Conservation (phyloP, 2,329 filamentous ascomycete species). For the Fusarium palustre region DNA sequence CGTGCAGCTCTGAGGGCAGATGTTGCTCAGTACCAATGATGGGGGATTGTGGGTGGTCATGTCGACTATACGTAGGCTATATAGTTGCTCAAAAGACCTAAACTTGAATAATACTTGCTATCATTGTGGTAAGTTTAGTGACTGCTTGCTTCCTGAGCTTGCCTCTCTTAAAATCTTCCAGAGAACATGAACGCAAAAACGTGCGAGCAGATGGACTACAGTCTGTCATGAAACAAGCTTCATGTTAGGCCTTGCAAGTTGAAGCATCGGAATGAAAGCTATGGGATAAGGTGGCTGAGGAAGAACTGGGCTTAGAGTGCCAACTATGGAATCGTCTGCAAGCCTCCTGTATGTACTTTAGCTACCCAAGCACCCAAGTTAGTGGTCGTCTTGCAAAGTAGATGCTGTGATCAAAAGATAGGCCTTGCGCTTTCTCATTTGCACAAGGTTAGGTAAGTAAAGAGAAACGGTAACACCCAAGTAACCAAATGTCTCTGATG, state of each 20-base stretch:
- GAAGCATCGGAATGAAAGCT: background rate
- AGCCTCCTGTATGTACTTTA: background rate
- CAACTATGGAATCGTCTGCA: background rate
- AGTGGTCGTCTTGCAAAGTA: constrained; percentile 2
- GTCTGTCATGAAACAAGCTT: background rate
- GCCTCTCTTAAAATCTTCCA: background rate
- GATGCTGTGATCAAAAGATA: constrained; percentile 6
- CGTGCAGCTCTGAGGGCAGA: constrained; percentile 38
- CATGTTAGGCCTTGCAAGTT: background rate
- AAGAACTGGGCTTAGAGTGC: background rate
- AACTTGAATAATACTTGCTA: constrained; percentile 4
- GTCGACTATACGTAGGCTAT: background rate
- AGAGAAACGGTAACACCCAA: background rate
- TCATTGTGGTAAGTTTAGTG: background rate
- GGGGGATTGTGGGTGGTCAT: background rate
- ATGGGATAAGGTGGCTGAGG: background rate
- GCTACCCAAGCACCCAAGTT: constrained; percentile 1
- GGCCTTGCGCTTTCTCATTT: background rate
- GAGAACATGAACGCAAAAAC: background rate
- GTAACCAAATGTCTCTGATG: background rate
- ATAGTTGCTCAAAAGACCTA: constrained; percentile 13
- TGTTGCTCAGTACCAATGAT: constrained; percentile 37
- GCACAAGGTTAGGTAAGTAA: constrained; percentile 2
- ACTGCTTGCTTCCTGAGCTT: background rate
- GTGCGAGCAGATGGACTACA: background rate